phyloP scores from a whole-genome alignment of 2,329 filamentous ascomycete species.

The Microcera coccophila region DNA sequence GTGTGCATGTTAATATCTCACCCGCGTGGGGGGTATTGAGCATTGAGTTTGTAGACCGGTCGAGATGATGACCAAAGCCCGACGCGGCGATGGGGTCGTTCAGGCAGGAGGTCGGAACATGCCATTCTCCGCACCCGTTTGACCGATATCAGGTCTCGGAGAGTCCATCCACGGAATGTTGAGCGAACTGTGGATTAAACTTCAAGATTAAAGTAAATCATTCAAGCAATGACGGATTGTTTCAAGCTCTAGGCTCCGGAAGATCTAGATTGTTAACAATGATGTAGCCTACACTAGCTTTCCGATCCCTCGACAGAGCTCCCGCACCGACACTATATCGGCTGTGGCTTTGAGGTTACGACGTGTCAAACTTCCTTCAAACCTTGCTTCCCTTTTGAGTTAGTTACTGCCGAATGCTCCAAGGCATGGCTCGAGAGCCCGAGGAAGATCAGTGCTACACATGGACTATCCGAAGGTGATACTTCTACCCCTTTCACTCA shows the following conservation, averaged over 20 bases:
- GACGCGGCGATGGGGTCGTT: not conserved
- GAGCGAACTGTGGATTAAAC: not conserved
- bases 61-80: not conserved
- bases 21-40: too few relatives aligned
- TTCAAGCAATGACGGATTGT: not conserved
- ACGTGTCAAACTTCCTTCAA: too few relatives aligned
- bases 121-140: slow-evolving; percentile 5
- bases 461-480: too few relatives aligned
- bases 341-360: too few relatives aligned
- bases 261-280: not conserved
- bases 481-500: too few relatives aligned
- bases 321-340: too few relatives aligned
- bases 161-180: not conserved
- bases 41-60: not conserved
- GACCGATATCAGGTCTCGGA: not conserved
- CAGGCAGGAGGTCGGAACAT: not conserved
- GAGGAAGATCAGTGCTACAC: too few relatives aligned
- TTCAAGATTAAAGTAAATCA: not conserved
- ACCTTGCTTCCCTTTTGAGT: too few relatives aligned
- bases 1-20: too few relatives aligned
- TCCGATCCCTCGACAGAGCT: not conserved
- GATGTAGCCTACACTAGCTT: not conserved
- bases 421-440: too few relatives aligned
- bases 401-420: too few relatives aligned
- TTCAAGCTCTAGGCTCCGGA: not conserved